phyloP scores from a whole-genome alignment of 2,329 filamentous ascomycete species.

The Pestalotiopsis sp. region DNA sequence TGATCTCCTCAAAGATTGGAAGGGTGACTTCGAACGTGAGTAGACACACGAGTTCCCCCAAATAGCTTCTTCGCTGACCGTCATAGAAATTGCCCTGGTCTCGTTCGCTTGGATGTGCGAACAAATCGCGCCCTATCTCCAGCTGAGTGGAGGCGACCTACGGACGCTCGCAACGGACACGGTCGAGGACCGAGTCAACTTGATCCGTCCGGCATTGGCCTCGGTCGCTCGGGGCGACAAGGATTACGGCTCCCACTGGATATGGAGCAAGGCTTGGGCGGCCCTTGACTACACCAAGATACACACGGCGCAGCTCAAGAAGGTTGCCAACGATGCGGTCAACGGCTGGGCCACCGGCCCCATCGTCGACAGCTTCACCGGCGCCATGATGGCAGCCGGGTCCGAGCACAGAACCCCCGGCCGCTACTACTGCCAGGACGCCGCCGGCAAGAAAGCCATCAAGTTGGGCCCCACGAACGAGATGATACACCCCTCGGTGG shows the following conservation, averaged over 20 bases:
- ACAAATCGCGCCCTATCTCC: constrained; percentile 15
- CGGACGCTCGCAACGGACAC: neutral
- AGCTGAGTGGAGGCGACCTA: constrained; percentile 7
- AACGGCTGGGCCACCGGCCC: constrained; percentile 19
- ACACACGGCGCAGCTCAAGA: neutral
- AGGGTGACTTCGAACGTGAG: constrained; percentile 18
- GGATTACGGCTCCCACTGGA: neutral
- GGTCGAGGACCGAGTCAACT: constrained; percentile 13
- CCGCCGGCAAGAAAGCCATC: neutral
- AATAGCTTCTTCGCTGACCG: neutral
- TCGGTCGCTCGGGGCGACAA: neutral
- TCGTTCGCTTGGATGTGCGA: constrained; percentile 18
- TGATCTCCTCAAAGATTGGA: constrained; percentile 20
- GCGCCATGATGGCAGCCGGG: constrained; percentile 9
- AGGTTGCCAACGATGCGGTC: constrained; percentile 9
- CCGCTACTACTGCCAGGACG: constrained; percentile 9
- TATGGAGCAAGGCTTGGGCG: neutral
- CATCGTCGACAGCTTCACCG: constrained; percentile 15
- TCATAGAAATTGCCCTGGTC: constrained; percentile 15
- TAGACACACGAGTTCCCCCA: neutral
- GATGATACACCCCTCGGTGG: constrained; percentile 14
- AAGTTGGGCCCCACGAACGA: constrained; percentile 12
- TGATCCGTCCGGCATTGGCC: constrained; percentile 12
- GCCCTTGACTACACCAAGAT: neutral
- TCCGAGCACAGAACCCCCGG: constrained; percentile 12